phyloP scores from a whole-genome alignment of 2,329 filamentous ascomycete species.

The Stachybotrys chlorohalonatus region DNA sequence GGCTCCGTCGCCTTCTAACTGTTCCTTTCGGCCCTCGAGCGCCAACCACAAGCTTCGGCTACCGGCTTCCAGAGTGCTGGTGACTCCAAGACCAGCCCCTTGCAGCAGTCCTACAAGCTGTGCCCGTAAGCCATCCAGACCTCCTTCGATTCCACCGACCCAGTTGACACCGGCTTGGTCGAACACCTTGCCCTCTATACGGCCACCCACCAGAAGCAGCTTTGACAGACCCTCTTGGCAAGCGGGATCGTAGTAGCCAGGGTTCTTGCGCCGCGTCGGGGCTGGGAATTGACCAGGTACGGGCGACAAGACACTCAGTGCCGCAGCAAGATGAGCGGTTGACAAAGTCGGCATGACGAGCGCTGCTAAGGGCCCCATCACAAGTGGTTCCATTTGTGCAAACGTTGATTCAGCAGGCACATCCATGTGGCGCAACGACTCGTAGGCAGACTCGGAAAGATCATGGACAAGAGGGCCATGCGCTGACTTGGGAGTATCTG shows the following conservation, averaged over 20 bases:
- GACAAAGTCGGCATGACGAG: constrained; percentile 76
- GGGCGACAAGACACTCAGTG: constrained; percentile 69
- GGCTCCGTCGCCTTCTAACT: constrained; percentile 56
- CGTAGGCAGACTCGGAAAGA: constrained; percentile 43
- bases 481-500: constrained; percentile 18
- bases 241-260: constrained; percentile 69
- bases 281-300: constrained; percentile 65
- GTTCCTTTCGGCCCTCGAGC: constrained; percentile 69
- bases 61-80: constrained; percentile 69
- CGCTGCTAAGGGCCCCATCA: constrained; percentile 73
- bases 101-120: constrained; percentile 78
- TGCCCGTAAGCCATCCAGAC: constrained; percentile 68
- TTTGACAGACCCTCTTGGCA: constrained; percentile 82
- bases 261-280: constrained; percentile 65
- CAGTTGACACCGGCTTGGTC: constrained; percentile 60
- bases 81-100: constrained; percentile 67
- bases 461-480: constrained; percentile 35
- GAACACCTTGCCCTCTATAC: constrained; percentile 78
- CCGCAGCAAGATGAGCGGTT: constrained; percentile 74
- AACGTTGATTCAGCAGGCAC: constrained; percentile 32
- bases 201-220: constrained; percentile 74
- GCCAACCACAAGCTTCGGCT: constrained; percentile 80
- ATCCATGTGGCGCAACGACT: constrained; percentile 31
- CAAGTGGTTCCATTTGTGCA: constrained; percentile 59
- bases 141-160: constrained; percentile 69